Base-by-base conservation (phyloP, 805 yeast species). In the Spathaspora boniae region DNA sequence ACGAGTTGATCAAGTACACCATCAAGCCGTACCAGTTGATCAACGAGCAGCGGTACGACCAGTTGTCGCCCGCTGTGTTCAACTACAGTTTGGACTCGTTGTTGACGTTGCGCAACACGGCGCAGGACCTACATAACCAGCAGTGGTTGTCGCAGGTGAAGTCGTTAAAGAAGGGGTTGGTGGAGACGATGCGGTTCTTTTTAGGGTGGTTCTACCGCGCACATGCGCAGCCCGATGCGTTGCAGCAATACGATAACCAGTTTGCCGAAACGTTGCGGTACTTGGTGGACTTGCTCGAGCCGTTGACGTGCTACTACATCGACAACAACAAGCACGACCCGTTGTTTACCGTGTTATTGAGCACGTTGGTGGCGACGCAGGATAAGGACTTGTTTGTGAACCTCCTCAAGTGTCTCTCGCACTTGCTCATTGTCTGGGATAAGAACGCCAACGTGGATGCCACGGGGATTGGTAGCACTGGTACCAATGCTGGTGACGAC, bases 91-190 rank as follows among this genome's bases (percentile, higher is more conserved):
- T 62, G 32, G 67, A 65, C 51, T 70, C 82, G 6, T 69, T 81
- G 47, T 65, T 93, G 28, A 75, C 85, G 14, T 63, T 93, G 38
- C 72, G 98, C 51, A 93, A 93, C 57, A 62, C 86, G 30, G 76
- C 86, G 2, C 95, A 91, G 53, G 96, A 88, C 54, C 73, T 84
- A 9, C 82, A 74, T 29, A 84, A 86, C 50, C 93, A 95, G 27
- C 87, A 84, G 53, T 69, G 81, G 51, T 62, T 93, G 42, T 83
- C 91, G 1, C 67, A 73, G 47, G 64, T 72, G 38, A 58, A 62
- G 15, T 51, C 58, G 14, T 68, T 84, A 29, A 72, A 74, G 40
- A 62, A 60, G 30, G 69, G 60, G 33, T 49, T 79, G 5, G 55
- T 72, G 26, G 65, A 58, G 20, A 65, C 73, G 9, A 63, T 85